Base-by-base conservation (phyloP, 1,284 basidiomycete species). In the Prillingera fragicola region DNA sequence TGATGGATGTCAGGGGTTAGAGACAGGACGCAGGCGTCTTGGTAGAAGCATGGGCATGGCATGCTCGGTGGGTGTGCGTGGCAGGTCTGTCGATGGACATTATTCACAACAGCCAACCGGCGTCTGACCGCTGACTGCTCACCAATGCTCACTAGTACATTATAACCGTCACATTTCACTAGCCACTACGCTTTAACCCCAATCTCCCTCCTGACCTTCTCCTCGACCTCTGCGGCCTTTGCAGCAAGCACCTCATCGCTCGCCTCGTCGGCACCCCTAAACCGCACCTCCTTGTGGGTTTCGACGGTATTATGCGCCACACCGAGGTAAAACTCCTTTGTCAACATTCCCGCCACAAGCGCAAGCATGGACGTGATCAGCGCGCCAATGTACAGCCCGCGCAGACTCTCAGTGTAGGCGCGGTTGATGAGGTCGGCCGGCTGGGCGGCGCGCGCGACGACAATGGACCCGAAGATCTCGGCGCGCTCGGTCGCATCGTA, bases 241-340 rank as follows among this genome's bases (percentile, higher is more conserved):
- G 42, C 44, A 5, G 52, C 50, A 14, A 56, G 46, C 3, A 49
- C 43, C 43, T 61, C 51, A 8, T 50, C 45, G 5, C 32, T 19
- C 36, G 23, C 44, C 47, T 57, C 57, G 14, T 51, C 49, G 31
- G 49, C 19, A 13, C 35, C 22, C 2, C 52, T 39, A 10, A 62
- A 33, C 15, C 50, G 39, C 27, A 62, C 50, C 33, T 56, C 52
- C 49, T 62, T 60, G 38, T 52, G 41, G 13, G 50, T 33, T 39
- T 64, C 63, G 26, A 63, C 42, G 15, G 50, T 52, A 49, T 63
- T 63, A 38, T 62, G 61, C 4, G 45, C 40, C 35, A 52, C 26
- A 23, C 55, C 57, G 25, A 64, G 59, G 50, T 57, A 53, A 43
- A 51, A 62, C 44, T 64, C 58, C 33, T 34, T 48, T 14, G 55